Base-by-base conservation (phyloP, 495 filamentous ascomycete genomes). In the Amorphotheca resinae region DNA sequence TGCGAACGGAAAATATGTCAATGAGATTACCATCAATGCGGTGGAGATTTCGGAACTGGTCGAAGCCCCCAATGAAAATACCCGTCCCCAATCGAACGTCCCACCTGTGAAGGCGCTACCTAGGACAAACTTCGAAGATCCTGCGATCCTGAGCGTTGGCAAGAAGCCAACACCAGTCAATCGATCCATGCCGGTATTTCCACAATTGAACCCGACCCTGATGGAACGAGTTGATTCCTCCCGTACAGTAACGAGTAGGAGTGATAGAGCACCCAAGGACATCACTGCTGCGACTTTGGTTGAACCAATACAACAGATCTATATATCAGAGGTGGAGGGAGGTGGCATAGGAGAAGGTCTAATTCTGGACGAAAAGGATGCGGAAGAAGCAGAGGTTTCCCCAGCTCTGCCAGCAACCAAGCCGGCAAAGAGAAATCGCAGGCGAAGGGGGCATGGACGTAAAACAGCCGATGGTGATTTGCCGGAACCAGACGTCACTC, bases 111-210 rank as follows among this genome's bases (percentile, higher is more conserved):
- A 22, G 18, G 14, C 35, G n/a, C 28, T 35, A 9, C 31, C 45
- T 18, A 41, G 41, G 33, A 50, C 33, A 15, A 49, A 59, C 1
- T 72, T 75, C 40, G 60, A 67, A 15, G 72, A 76, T 49, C 72
- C 72, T 25, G 72, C 72, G 7, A 76, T 76, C 25, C 37, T 76
- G 3, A 69, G 69, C 36, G 48, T 73, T 15, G 63, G 64, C 9
- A 62, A 58, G 39, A 57, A 46, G 41, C 54, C 54, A 25, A 41
- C 42, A 4, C 41, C 44, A 20, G 33, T 22, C n/a, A 17, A 22
- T 20, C n/a, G n/a, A 16, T 28, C 38, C 26, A 7, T 40, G 15
- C 38, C 11, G 8, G 21, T 12, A 4, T 22, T 22, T 28, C 4
- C 22, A 39, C 26, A 38, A 32, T 41, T 34, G 34, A 22, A 32